Evolutionary conservation across 495 filamentous ascomycete genomes (phyloP).

Genomic region (Podospora comata): DNA sequence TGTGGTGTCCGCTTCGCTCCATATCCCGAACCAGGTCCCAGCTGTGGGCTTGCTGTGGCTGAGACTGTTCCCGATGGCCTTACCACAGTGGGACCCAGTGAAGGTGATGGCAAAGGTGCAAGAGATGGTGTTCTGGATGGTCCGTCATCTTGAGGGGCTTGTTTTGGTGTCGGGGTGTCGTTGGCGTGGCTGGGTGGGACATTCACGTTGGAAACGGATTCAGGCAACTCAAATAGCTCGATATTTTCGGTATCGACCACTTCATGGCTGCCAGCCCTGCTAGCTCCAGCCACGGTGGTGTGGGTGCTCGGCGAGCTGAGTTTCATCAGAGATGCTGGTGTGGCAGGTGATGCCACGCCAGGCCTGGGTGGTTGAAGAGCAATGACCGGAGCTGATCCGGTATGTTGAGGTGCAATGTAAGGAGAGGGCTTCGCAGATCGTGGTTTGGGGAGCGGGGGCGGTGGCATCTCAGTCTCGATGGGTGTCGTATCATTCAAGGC

Average conservation of each 20-base stretch:
- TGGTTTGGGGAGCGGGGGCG: constrained; percentile 52
- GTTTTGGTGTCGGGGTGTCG: constrained; percentile 29
- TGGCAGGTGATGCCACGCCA: constrained; percentile 58
- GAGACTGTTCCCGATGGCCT: constrained; percentile 38
- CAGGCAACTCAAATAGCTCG: constrained; percentile 64
- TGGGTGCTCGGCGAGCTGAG: constrained; percentile 44
- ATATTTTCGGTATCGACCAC: constrained; percentile 55
- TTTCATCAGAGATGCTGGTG: constrained; percentile 83
- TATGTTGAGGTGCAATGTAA: constrained; percentile 43
- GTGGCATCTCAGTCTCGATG: constrained; percentile 49
- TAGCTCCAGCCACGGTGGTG: constrained; percentile 29
- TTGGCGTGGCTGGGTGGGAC: constrained; percentile 46
- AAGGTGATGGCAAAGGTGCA: constrained; percentile 46
- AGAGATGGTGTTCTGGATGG: constrained; percentile 38
- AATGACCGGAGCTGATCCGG: constrained; percentile 20
- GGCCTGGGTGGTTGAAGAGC: constrained; percentile 26
- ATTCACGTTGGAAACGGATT: constrained; percentile 48
- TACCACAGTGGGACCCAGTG: constrained; percentile 38
- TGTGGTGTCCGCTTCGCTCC: constrained; percentile 45
- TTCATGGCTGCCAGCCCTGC: constrained; percentile 34
- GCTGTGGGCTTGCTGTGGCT: constrained; percentile 54
- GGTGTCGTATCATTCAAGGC: constrained; percentile 36
- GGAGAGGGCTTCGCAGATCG: constrained; percentile 49
- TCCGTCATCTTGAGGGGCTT: constrained; percentile 31
- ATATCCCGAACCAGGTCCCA: constrained; percentile 38